phyloP scores from a whole-genome alignment of 2,329 filamentous ascomycete genomes.

The Colletotrichum tabaci region DNA sequence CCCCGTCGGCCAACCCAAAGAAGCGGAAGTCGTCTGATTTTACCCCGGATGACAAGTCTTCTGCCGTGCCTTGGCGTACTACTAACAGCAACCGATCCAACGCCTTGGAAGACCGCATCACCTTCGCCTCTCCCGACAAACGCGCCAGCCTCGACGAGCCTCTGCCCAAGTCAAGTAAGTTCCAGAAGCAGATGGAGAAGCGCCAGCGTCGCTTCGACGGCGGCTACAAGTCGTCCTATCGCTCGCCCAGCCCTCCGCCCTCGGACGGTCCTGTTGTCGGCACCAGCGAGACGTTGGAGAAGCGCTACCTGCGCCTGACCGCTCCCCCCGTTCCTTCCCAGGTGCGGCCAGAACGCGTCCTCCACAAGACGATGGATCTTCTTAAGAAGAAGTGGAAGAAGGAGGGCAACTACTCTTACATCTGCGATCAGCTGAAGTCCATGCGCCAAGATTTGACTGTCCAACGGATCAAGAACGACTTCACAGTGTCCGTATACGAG shows the following conservation, averaged over 20 bases:
- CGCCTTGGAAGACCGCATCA: slow-evolving; percentile 82
- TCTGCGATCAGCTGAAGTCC: slow-evolving; percentile 99
- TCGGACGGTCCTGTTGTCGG: slow-evolving; percentile 84
- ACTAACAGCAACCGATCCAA: slow-evolving; percentile 67
- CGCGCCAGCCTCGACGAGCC: slow-evolving; percentile 60
- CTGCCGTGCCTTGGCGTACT: slow-evolving; percentile 81
- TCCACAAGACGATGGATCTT: slow-evolving; percentile 88
- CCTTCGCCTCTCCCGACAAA: slow-evolving; percentile 69
- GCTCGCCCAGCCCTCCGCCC: slow-evolving; percentile 71
- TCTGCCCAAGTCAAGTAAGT: slow-evolving; percentile 82
- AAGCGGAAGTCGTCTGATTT: slow-evolving; percentile 88
- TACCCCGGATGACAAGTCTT: slow-evolving; percentile 65
- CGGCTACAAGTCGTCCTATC: slow-evolving; percentile 70
- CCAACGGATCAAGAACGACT: slow-evolving; percentile 96
- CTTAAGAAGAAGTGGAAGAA: slow-evolving; percentile 95
- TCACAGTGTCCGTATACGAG: slow-evolving; percentile 97
- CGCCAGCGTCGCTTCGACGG: slow-evolving; percentile 89
- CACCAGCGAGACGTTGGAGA: slow-evolving; percentile 87
- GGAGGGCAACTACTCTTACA: slow-evolving; percentile 95
- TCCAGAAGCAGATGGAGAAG: slow-evolving; percentile 87
- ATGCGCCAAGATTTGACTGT: slow-evolving; percentile 98
- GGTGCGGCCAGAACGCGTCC: slow-evolving; percentile 85
- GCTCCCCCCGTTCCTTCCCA: slow-evolving; percentile 89
- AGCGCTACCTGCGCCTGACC: slow-evolving; percentile 94
- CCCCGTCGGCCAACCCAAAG: slow-evolving; percentile 64